Evolutionary conservation across 306 rosid species (phyloP).

Genomic region (Adenanthera pavonina): DNA sequence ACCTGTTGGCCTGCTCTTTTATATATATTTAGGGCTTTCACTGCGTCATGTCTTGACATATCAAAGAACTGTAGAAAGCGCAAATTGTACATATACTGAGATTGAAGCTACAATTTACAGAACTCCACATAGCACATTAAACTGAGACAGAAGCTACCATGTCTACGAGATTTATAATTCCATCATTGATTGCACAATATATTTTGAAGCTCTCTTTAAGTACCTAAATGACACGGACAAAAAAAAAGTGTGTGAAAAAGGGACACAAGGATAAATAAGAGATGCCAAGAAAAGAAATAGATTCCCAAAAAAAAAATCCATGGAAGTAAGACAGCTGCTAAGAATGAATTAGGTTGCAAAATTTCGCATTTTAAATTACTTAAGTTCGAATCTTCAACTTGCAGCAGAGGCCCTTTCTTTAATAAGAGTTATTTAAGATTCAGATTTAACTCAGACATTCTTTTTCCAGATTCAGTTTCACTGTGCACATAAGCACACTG

Average conservation of each 20-base stretch:
- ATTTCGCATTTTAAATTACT: not conserved
- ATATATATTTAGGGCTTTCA: conserved; percentile 74
- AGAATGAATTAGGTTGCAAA: not conserved
- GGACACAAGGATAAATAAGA: not conserved
- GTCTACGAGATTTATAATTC: conserved; percentile 96
- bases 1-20: conserved; percentile 95
- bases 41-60: conserved; percentile 86
- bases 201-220: conserved; percentile 97
- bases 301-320: not conserved
- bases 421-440: not conserved
- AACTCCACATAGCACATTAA: conserved; percentile 29
- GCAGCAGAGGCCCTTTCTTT: not conserved
- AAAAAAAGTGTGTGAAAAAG: conserved; percentile 2
- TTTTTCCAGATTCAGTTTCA: conserved; percentile 1
- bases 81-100: not conserved
- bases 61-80: conserved; percentile 77
- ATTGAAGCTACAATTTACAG: conserved; percentile 72
- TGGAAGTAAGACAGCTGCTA: not conserved
- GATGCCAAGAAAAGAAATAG: not conserved
- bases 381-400: conserved; percentile 6
- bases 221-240: conserved; percentile 54
- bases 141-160: conserved; percentile 60
- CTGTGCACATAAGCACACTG: not conserved
- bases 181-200: conserved; percentile 91
- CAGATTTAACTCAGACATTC: not conserved